Percentiles rank a stretch among this genome's conserved stretches.
Evolutionary conservation across 2,329 filamentous ascomycete genomes (phyloP).

Genomic region (Phaeophleospora eucalypticola): DNA sequence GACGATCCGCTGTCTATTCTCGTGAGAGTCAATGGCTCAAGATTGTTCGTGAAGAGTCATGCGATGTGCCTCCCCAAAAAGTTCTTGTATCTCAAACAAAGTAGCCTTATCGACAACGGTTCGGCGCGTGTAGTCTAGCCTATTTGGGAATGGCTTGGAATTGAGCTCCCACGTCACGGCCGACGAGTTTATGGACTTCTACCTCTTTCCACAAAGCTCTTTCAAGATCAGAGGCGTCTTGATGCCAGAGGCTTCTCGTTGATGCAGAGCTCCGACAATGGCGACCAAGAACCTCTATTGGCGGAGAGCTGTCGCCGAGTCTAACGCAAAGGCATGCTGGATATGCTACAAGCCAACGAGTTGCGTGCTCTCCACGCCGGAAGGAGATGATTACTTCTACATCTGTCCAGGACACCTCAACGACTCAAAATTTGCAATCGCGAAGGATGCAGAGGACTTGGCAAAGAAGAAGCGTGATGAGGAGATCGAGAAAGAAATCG

Average conservation of each 20-base stretch:
- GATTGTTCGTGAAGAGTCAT: background rate
- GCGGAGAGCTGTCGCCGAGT: slow-evolving; percentile 80
- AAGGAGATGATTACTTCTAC: slow-evolving; percentile 87
- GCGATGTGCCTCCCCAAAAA: background rate
- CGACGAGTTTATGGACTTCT: too few relatives aligned
- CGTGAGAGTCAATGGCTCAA: too few relatives aligned
- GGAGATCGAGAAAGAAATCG: slow-evolving; percentile 47
- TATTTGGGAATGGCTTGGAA: background rate
- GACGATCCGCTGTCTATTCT: too few relatives aligned
- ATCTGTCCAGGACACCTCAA: slow-evolving; percentile 78
- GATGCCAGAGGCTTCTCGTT: too few relatives aligned
- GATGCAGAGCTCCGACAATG: too few relatives aligned
- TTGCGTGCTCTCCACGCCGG: slow-evolving; percentile 82
- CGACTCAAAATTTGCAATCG: slow-evolving; percentile 72
- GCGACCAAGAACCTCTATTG: slow-evolving; percentile 72
- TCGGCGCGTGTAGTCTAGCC: background rate
- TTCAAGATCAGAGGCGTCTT: background rate
- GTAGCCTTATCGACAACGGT: slow-evolving; percentile 1
- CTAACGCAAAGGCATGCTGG: slow-evolving; percentile 77
- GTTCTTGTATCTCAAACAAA: background rate
- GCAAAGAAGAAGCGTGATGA: slow-evolving; percentile 53
- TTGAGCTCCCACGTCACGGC: too few relatives aligned
- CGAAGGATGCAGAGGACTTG: slow-evolving; percentile 62
- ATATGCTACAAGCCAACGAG: slow-evolving; percentile 86
- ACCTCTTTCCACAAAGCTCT: too few relatives aligned